Percentiles rank a stretch among this genome's conserved stretches.
phyloP scores from a whole-genome alignment of 2,329 filamentous ascomycete genomes.

The Rhynchosporium secalis region DNA sequence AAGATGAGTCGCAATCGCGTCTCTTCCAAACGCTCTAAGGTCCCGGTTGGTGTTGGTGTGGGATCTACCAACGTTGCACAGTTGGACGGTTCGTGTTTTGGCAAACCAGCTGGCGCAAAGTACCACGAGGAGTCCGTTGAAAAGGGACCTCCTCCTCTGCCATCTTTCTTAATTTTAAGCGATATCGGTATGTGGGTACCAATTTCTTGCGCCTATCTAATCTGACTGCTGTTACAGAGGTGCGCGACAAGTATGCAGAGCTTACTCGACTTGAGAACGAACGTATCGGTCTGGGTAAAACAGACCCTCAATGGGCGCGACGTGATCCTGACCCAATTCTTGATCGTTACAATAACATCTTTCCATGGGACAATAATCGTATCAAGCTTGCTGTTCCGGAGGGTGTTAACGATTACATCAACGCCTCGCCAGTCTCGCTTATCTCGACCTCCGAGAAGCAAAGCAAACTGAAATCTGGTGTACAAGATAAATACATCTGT shows the following conservation, averaged over 20 bases:
- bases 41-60: slow-evolving; percentile 24
- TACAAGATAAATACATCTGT: slow-evolving; percentile 70
- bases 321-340: slow-evolving; percentile 58
- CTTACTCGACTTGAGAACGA: slow-evolving; percentile 57
- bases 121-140: slow-evolving; percentile 10
- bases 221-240: slow-evolving; percentile 43
- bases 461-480: slow-evolving; percentile 32
- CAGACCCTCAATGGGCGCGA: slow-evolving; percentile 53
- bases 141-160: slow-evolving; percentile 39
- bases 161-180: slow-evolving; percentile 53
- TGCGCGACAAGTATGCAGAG: slow-evolving; percentile 59
- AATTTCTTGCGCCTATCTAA: slow-evolving; percentile 1
- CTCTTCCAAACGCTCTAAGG: slow-evolving; percentile 33
- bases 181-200: slow-evolving; percentile 46
- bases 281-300: slow-evolving; percentile 38
- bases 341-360: slow-evolving; percentile 88
- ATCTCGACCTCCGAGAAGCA: slow-evolving; percentile 40
- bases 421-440: slow-evolving; percentile 66
- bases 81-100: slow-evolving; percentile 23
- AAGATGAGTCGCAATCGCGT: slow-evolving; percentile 36
- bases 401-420: slow-evolving; percentile 75
- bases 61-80: slow-evolving; percentile 22
- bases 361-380: slow-evolving; percentile 85
- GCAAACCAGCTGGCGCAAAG: slow-evolving; percentile 20
- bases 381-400: slow-evolving; percentile 77